Evolutionary conservation across 2,329 filamentous ascomycete species (phyloP), one percentile per base, ranked within the genome.

Genomic region (Coniochaeta sp.): DNA sequence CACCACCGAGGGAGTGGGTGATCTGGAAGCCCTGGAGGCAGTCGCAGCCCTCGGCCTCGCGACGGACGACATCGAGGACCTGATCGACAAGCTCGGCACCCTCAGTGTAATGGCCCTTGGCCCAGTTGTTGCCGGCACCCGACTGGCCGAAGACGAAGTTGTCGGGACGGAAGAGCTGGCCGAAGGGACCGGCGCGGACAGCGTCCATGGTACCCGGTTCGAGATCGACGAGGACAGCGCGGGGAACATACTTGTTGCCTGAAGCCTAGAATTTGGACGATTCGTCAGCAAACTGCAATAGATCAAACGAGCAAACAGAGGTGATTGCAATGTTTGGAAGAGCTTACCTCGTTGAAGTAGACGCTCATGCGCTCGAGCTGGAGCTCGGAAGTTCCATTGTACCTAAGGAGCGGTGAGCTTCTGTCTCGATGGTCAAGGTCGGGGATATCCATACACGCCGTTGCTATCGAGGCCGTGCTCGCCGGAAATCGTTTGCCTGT

Each of bases 1-100:
- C 94, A 88, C 94, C 94, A 86, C 94, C 94, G 60, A 97, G 91
- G 51, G 94, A 97, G 88, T 99, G 94, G 71, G 94, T 99, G 80
- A 99, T 97, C 82, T 99, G 94, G 87, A 99, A 99, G 73, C 94
- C 94, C 81, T 99, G 94, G 59, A 99, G 91, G 84, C 90, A 96
- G 83, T 99, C 94, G 71, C 94, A 97, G 73, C 89, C 90, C 79
- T 99, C 94, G 63, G 94, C 92, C 83, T 99, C 94, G 67, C 94
- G 92, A 71, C 94, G 94, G 70, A 99, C 92, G 61, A 99, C 94
- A 71, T 97, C 94, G 64, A 99, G 85, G 63, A 99, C 94, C 69
- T 96, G 83, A 81, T 99, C 94, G 63, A 99, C 94, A 59, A 97
- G 85, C 81, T 99, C 94, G 64, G 94, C 94, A 85, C 94, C 94